A percentile compares a stretch with the other conserved stretches of the same genome.
Conservation (phyloP, 2,329 filamentous ascomycete species). For the Neopestalotiopsis clavispora region DNA sequence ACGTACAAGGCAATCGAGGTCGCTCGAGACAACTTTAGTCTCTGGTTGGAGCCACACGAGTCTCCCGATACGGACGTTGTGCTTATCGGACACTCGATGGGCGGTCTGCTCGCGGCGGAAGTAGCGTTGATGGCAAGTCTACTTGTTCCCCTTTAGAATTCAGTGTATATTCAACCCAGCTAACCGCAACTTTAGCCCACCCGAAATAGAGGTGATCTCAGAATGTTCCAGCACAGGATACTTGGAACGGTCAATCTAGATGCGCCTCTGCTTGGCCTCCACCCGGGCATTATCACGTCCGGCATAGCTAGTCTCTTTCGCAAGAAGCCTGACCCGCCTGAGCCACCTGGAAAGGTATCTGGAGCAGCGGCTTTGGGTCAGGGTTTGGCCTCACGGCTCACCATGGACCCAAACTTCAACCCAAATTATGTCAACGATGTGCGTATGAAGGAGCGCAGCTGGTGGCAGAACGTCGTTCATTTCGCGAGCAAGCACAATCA, state of each 20-base stretch:
- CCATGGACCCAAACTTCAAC: constrained; percentile 71
- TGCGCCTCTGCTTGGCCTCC: constrained; percentile 85
- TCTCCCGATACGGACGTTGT: constrained; percentile 76
- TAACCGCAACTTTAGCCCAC: background rate
- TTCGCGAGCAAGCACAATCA: constrained; percentile 81
- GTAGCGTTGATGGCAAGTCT: constrained; percentile 67
- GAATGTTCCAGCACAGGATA: constrained; percentile 72
- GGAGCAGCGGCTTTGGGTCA: background rate
- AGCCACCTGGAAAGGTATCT: constrained; percentile 10
- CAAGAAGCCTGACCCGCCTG: constrained; percentile 40
- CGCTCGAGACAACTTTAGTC: constrained; percentile 82
- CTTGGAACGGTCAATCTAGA: constrained; percentile 84
- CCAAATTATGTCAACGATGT: constrained; percentile 78
- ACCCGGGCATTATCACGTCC: constrained; percentile 84
- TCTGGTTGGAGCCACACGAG: constrained; percentile 81
- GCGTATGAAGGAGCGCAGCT: constrained; percentile 69
- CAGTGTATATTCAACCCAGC: background rate
- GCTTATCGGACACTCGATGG: constrained; percentile 88
- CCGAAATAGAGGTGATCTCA: background rate
- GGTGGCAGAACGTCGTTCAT: constrained; percentile 70
- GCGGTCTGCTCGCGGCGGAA: constrained; percentile 82
- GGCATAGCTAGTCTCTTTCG: constrained; percentile 80
- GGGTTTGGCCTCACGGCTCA: constrained; percentile 25
- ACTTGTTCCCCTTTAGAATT: constrained; percentile 20
- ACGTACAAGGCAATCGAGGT: constrained; percentile 74